These are phyloP conservation scores for Orbilia oligospora DNA, from an alignment of 2,329 filamentous ascomycete genomes.

Conservation along the genomic window DNA sequence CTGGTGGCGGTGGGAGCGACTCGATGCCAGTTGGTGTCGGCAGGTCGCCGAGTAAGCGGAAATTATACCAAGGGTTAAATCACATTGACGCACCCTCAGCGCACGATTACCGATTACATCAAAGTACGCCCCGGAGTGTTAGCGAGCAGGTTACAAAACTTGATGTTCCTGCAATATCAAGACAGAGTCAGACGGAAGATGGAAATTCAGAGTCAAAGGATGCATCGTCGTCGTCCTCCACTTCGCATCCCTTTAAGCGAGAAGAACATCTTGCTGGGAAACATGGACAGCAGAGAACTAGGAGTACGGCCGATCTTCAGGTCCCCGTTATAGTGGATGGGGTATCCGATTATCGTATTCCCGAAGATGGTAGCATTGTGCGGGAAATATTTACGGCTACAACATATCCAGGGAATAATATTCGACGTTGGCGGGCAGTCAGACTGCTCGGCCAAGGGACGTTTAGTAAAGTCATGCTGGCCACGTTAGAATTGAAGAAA, in stretches of 20 bases:
- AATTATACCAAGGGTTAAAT: constrained; percentile 71
- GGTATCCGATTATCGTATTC: constrained; percentile 64
- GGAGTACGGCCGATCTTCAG: constrained; percentile 68
- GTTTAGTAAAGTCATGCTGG: constrained; percentile 93
- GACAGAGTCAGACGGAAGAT: constrained; percentile 49
- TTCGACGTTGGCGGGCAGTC: constrained; percentile 83
- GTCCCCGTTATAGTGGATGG: constrained; percentile 83
- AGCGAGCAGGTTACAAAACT: constrained; percentile 60
- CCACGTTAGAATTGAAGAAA: constrained; percentile 76
- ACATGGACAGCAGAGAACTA: constrained; percentile 64
- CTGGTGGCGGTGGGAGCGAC: constrained; percentile 70
- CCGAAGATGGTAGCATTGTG: constrained; percentile 67
- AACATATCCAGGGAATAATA: constrained; percentile 77
- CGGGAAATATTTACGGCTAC: constrained; percentile 79
- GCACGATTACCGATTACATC: constrained; percentile 42
- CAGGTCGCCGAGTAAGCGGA: constrained; percentile 72
- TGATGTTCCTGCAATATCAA: constrained; percentile 60
- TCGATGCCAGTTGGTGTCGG: constrained; percentile 67
- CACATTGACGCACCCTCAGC: constrained; percentile 63
- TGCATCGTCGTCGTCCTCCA: background rate
- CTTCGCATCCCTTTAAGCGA: constrained; percentile 62
- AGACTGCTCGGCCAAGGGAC: constrained; percentile 90
- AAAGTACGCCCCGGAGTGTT: constrained; percentile 59
- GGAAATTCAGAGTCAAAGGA: constrained; percentile 61
- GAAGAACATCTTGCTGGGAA: constrained; percentile 65